A percentile compares a stretch with the other conserved stretches of the same genome.
These are phyloP conservation scores for Penicillium sp. DNA, from an alignment of 2,329 filamentous ascomycete species.

Conservation along the genomic window DNA sequence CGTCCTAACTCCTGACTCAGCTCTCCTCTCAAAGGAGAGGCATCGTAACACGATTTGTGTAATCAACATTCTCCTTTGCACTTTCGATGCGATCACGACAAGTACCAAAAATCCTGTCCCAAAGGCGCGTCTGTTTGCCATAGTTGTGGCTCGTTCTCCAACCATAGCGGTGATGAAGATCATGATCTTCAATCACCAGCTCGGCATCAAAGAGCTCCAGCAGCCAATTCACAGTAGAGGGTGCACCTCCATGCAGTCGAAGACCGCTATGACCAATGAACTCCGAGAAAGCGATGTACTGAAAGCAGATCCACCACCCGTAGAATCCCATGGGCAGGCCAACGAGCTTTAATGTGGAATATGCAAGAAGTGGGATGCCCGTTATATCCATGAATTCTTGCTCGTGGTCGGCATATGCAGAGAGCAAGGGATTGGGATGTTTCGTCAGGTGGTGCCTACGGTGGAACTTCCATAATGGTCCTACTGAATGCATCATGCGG, in stretches of 20 bases:
- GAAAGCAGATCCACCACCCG: conserved; percentile 47
- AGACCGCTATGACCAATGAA: conserved; percentile 16
- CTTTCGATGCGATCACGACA: conserved; percentile 39
- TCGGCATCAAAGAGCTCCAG: conserved; percentile 33
- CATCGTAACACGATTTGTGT: conserved; percentile 16
- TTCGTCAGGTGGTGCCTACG: conserved; percentile 47
- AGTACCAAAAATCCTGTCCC: conserved; percentile 37
- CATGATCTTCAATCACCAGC: conserved; percentile 16
- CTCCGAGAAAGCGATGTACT: conserved; percentile 41
- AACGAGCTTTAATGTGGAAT: conserved; percentile 32
- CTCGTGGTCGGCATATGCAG: conserved; percentile 42
- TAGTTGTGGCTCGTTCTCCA: conserved; percentile 30
- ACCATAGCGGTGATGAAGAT: conserved; percentile 16
- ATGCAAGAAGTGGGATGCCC: conserved; percentile 41
- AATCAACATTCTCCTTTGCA: conserved; percentile 31
- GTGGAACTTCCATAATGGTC: conserved; percentile 43
- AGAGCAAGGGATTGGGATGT: conserved; percentile 43
- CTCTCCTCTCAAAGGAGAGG: conserved; percentile 5
- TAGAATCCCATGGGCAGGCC: conserved; percentile 47
- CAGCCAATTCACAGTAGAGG: conserved; percentile 36
- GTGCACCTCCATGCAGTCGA: conserved; percentile 36
- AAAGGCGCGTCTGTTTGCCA: conserved; percentile 32
- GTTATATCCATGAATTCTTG: conserved; percentile 45
- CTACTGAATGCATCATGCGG: conserved; percentile 42
- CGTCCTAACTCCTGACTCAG: not conserved